Evolutionary conservation across 306 rosid species (phyloP), one percentile per base, ranked within the genome.

Genomic region (Biancaea sappan): DNA sequence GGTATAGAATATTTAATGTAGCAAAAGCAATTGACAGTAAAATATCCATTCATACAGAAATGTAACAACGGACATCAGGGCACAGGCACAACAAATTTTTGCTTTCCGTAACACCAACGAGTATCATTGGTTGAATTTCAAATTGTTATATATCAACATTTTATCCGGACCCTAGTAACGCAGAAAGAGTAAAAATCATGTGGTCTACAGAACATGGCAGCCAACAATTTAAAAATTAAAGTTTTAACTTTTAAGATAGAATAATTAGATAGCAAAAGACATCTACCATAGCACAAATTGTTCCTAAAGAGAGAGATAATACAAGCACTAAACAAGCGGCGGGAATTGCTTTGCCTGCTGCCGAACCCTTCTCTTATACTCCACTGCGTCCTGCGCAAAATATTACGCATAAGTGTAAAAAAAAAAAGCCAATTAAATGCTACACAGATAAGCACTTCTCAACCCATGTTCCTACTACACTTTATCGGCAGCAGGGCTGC

Each of bases 301-400:
- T 75, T 66, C 77, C 77, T 77, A 70, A 22, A 44, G 31, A 60
- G 60, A 57, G 72, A 75, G 73, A 66, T 71, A 80, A 52, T n/a
- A n/a, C n/a, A n/a, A 62, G 79, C 79, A 68, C 84, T 80, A 94
- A 74, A 94, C 77, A 69, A 94, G 59, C 25, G 97, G 75, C 50
- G 98, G 98, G 77, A 87, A 91, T 77, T 86, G 94, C 90, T 90
- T 94, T 32, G 97, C 91, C 91, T 94, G 98, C 80, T 66, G 91
- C 62, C 94, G 81, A 58, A 94, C 96, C 80, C 98, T 84, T 86
- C 78, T 94, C 90, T 90, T 94, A 35, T 91, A 94, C 88, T 94
- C 97, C 0, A 72, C 75, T 1, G 87, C 80, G 72, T 94, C 98
- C 97, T 91, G 94, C 82, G 70, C 46, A 53, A 78, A 34, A 25